A percentile compares a stretch with the other conserved stretches of the same genome.
phyloP scores from a whole-genome alignment of 768 basidiomycete species.

The Saitozyma podzolica region DNA sequence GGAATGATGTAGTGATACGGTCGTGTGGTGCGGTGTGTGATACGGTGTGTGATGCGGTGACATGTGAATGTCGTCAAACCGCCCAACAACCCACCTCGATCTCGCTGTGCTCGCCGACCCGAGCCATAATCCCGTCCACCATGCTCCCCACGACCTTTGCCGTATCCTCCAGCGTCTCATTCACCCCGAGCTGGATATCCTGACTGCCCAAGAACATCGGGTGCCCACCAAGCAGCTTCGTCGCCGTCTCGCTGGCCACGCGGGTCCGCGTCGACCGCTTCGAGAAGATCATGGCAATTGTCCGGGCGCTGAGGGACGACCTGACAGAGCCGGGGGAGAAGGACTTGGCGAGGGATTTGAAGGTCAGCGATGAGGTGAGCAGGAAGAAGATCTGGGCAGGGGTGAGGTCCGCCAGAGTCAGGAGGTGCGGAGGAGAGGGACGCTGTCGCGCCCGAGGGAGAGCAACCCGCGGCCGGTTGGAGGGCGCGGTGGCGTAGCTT shows the following conservation, averaged over 20 bases:
- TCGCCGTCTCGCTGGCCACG: conserved; percentile 79
- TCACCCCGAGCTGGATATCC: conserved; percentile 95
- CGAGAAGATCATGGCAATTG: conserved; percentile 84
- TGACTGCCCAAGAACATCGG: conserved; percentile 84
- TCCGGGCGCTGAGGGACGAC: conserved; percentile 60
- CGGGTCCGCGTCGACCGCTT: conserved; percentile 94
- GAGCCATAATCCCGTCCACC: conserved; percentile 95
- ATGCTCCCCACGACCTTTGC: conserved; percentile 88
- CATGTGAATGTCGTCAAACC: not conserved
- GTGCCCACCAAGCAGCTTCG: conserved; percentile 76
- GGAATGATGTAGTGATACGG: no score
- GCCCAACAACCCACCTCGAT: conserved; percentile 67
- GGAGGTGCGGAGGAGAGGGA: conserved; percentile 63
- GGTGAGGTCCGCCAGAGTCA: conserved; percentile 85
- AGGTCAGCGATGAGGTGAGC: conserved; percentile 63
- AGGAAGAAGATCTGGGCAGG: conserved; percentile 70
- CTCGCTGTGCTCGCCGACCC: conserved; percentile 88
- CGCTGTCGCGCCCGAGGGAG: no score
- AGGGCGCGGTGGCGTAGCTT: not conserved
- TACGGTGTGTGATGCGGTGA: not conserved
- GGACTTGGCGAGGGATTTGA: conserved; percentile 48
- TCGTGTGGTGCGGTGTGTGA: no score
- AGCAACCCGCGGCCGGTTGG: not conserved
- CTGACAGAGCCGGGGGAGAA: conserved; percentile 10
- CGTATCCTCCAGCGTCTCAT: conserved; percentile 80